Evolutionary conservation across 352 stramenopile genomes (phyloP), one percentile per base, ranked within the genome.

Genomic region (Phytophthora niederhauseri): DNA sequence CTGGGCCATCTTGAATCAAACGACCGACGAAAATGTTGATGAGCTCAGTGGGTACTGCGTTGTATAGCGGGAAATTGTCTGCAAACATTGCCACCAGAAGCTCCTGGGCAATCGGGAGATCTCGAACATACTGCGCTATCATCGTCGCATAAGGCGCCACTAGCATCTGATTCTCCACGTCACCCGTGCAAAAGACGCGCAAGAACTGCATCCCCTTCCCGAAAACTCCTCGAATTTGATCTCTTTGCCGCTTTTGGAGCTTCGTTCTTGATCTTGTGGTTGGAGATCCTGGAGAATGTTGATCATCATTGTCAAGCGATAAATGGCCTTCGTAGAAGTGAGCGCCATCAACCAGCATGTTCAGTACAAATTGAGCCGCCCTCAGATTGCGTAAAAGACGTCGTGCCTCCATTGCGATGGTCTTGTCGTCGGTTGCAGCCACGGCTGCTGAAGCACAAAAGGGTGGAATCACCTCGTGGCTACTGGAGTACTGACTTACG

Each of bases 311-410:
- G 26, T 57, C 60, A 36, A 57, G 49, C 2, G 52, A 61, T 26
- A 82, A 48, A 56, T 92, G 81, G 0, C 78, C 79, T 54, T 91
- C 81, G 19, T 87, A 93, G 50, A 90, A 90, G 59, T 93, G 83
- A 12, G 81, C 82, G 8, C 85, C 85, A 72, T 91, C 84, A 19
- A 78, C 66, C 55, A 93, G 73, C 80, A 93, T 90, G 19, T 72
- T 85, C 12, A 91, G 57, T 8, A 90, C 80, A 57, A 89, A 85
- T 43, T 91, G 71, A 9, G 81, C 72, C 12, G 80, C 82, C 57
- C 70, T 68, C 24, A 92, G 48, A 57, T 93, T 93, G 15, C 82
- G 69, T 34, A 93, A 62, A 43, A 93, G 64, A 4, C 85, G 78
- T 5, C 66, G 70, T 46, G 81, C 80, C 81, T 92, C 81, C 28